Evolutionary conservation across 1,139 yeast genomes (phyloP), one percentile per base, ranked within the genome.

Genomic region (Pichia sp.): DNA sequence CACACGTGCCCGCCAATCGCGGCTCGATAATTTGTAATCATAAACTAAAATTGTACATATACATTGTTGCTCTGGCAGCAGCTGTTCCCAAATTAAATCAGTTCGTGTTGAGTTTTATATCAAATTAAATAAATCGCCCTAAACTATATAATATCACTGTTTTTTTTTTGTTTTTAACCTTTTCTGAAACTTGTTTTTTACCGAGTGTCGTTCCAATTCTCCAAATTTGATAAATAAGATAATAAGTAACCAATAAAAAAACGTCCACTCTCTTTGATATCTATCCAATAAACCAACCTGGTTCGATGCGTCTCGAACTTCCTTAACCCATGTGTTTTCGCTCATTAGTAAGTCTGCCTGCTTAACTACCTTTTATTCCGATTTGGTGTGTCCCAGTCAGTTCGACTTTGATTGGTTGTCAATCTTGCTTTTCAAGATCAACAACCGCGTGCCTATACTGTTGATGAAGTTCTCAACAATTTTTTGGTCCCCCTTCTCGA

Each of bases 381-480:
- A 13, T 13, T 42, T 42, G 23, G 39, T 12, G 39, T 12, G 23
- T 40, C 18, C 36, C 47, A 19, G 53, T 53, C 49, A 54, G 37
- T 37, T 36, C 28, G 22, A 13, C 37, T 22, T n/a, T 39, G 12
- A 23, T 12, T 21, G 10, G 46, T 58, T 52, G 42, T 61, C 66
- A 53, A 63, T 61, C 59, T 78, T 79, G 56, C 70, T 71, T 65
- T 80, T 78, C 62, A 85, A 73, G 4, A 83, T 80, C 18, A 80
- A 75, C 59, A 86, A 72, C 58, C 95, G 73, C 60, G 79, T 82
- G 12, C 89, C 86, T 59, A 87, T 85, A 65, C 90, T 83, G 50
- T 80, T 79, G 57, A 86, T 82, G 61, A 86, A 87, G 67, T 83
- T 84, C 63, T 85, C 89, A 52, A 91, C 88, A 71, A 87, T 84